Conservation (phyloP, 164 flowering plant species). For the Santalum album region DNA sequence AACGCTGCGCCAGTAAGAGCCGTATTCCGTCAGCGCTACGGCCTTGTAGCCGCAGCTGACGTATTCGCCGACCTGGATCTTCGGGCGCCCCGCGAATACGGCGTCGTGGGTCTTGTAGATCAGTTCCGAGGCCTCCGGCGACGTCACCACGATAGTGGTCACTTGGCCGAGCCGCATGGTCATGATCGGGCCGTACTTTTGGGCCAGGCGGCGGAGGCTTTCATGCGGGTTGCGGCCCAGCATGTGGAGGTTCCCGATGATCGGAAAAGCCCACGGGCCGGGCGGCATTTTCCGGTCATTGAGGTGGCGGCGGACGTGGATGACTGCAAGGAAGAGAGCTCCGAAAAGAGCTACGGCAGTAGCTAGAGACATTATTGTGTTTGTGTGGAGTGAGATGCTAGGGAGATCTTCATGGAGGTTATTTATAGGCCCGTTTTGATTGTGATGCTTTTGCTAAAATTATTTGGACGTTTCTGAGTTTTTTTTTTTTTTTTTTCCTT, state of each 20-base stretch:
- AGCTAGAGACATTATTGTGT: not conserved
- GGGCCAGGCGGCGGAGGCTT: constrained; percentile 1
- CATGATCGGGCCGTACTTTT: constrained; percentile 8
- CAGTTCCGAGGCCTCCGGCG: constrained; percentile 1
- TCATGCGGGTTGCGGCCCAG: constrained; percentile 6
- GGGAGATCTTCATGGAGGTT: too few relatives aligned
- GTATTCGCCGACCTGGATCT: not conserved
- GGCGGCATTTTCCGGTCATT: constrained; percentile 6
- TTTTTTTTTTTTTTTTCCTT: too few relatives aligned
- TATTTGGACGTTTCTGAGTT: too few relatives aligned
- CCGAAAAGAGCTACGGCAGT: not conserved
- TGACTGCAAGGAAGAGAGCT: not conserved
- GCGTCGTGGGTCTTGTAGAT: constrained; percentile 7
- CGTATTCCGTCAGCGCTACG: not conserved
- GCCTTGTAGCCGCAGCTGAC: not conserved
- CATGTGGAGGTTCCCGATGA: constrained; percentile 11
- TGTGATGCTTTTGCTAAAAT: too few relatives aligned
- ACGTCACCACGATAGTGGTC: constrained; percentile 4
- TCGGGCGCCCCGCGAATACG: constrained; percentile 8
- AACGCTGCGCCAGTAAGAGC: not conserved
- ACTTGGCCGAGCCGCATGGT: not conserved
- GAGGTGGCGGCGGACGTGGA: not conserved
- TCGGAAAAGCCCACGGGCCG: constrained; percentile 5
- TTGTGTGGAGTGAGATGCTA: too few relatives aligned
- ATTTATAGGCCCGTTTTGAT: too few relatives aligned